Conservation (phyloP, 306 rosid genomes). For the Casuarina equisetifolia region DNA sequence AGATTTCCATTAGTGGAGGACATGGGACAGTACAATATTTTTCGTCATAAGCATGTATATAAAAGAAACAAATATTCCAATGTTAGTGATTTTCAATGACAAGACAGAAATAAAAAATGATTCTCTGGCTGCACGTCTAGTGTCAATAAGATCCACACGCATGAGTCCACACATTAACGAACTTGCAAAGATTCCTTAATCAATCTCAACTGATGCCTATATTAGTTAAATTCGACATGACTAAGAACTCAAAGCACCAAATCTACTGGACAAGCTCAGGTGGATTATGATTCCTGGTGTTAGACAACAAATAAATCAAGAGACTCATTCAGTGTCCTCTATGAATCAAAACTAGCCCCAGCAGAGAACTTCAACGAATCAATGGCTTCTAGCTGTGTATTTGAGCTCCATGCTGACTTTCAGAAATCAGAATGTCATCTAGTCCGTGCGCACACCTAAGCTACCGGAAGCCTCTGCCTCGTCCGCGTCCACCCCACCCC, state of each 20-base stretch:
- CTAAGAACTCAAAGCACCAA: conserved; percentile 9
- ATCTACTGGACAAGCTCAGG: conserved; percentile 15
- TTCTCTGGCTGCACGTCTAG: background rate
- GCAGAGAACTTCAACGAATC: conserved; percentile 45
- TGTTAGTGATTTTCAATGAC: too few relatives aligned
- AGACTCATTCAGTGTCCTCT: conserved; percentile 33
- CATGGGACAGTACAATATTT: background rate
- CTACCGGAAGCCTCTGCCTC: conserved; percentile 70
- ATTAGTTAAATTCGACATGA: background rate
- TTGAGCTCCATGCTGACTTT: conserved; percentile 25
- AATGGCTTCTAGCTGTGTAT: conserved; percentile 34
- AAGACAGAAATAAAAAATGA: background rate
- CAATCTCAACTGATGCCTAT: background rate
- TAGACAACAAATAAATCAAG: conserved; percentile 20
- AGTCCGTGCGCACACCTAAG: conserved; percentile 2
- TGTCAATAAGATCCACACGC: conserved; percentile 18
- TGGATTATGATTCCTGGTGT: conserved; percentile 9
- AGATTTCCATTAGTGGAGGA: background rate
- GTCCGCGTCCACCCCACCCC: conserved; percentile 66
- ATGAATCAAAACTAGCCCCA: conserved; percentile 47
- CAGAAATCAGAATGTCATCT: conserved; percentile 17
- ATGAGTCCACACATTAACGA: background rate
- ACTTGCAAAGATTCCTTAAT: conserved; percentile 3
- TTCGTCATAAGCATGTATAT: background rate
- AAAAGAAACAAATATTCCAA: too few relatives aligned